Conservation (phyloP, 2,329 filamentous ascomycete genomes). For the Alternaria longipes region DNA sequence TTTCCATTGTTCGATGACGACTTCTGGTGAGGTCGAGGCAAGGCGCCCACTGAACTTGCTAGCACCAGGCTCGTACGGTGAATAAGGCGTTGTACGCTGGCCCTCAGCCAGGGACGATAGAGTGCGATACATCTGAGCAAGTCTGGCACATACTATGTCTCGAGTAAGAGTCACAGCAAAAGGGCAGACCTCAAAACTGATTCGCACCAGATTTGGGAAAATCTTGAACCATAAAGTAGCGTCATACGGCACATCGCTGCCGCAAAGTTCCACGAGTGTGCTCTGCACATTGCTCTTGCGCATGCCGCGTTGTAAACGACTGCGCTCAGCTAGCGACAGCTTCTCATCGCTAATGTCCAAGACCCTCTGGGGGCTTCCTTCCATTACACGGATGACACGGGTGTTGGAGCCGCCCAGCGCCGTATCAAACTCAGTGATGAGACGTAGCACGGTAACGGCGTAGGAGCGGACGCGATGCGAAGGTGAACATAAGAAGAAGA, state of each 20-base stretch:
- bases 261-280: constrained; percentile 90
- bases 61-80: constrained; percentile 66
- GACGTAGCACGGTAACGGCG: constrained; percentile 87
- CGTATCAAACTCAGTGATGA: constrained; percentile 92
- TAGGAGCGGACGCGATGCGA: constrained; percentile 88
- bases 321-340: constrained; percentile 89
- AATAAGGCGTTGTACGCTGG: constrained; percentile 57
- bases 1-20: constrained; percentile 97
- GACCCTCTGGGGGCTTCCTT: constrained; percentile 86
- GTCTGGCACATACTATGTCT: constrained; percentile 89
- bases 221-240: constrained; percentile 97
- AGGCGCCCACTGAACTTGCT: constrained; percentile 66
- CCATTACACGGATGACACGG: constrained; percentile 89
- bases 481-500: constrained; percentile 98
- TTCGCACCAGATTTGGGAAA: constrained; percentile 91
- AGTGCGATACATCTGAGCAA: constrained; percentile 89
- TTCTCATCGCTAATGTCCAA: constrained; percentile 94
- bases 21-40: constrained; percentile 78
- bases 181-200: constrained; percentile 89
- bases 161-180: constrained; percentile 90
- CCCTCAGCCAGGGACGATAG: constrained; percentile 82
- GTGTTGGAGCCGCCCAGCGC: constrained; percentile 83
- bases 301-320: constrained; percentile 88
- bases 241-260: constrained; percentile 94
- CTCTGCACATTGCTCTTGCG: constrained; percentile 84